Conservation (phyloP, 495 filamentous ascomycete genomes). For the Penicillium malachiteum region DNA sequence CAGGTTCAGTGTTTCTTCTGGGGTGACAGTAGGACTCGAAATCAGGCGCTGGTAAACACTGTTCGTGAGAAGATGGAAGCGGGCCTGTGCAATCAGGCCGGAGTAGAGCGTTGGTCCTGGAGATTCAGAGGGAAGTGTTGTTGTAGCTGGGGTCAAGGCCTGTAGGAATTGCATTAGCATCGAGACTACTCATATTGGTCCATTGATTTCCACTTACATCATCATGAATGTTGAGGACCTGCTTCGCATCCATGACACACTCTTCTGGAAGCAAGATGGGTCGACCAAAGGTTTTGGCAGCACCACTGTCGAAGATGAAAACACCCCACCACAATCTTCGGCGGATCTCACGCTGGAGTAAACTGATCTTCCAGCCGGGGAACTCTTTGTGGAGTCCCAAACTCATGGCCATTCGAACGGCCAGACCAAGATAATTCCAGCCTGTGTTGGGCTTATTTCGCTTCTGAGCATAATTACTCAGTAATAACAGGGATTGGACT, state of each 20-base stretch:
- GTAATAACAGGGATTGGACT: constrained; percentile 50
- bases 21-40: constrained; percentile 47
- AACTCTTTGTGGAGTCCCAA: constrained; percentile 57
- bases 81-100: constrained; percentile 47
- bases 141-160: constrained; percentile 43
- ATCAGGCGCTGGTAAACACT: constrained; percentile 52
- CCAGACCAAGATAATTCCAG: constrained; percentile 54
- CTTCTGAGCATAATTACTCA: constrained; percentile 57
- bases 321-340: constrained; percentile 49
- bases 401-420: constrained; percentile 53
- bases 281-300: constrained; percentile 48
- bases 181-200: neutral
- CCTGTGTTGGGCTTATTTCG: constrained; percentile 56
- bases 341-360: constrained; percentile 48
- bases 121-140: constrained; percentile 41
- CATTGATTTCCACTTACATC: constrained; percentile 22
- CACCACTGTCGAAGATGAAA: constrained; percentile 49
- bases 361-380: constrained; percentile 51
- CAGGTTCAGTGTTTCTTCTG: constrained; percentile 47
- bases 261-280: constrained; percentile 49
- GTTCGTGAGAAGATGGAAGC: constrained; percentile 50
- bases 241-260: constrained; percentile 47
- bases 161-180: constrained; percentile 7
- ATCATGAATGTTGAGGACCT: constrained; percentile 51
- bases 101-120: constrained; percentile 49